A percentile compares a stretch with the other conserved stretches of the same genome.
Conservation (phyloP, 2,329 filamentous ascomycete genomes). For the Pseudogymnoascus destructans region DNA sequence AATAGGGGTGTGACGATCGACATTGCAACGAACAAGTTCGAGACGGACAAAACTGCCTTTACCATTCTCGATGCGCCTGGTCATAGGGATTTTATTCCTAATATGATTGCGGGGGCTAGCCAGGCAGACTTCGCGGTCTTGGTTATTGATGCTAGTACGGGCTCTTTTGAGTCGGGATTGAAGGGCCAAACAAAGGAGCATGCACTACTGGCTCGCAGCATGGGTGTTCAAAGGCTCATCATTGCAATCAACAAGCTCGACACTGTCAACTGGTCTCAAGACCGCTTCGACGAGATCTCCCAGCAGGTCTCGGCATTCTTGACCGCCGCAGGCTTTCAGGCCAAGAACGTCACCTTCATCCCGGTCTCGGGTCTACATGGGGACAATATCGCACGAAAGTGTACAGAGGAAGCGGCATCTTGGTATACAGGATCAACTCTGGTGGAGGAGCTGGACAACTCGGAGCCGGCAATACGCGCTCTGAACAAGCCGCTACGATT, state of each 20-base stretch:
- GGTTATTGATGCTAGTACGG: conserved; percentile 81
- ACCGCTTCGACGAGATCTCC: conserved; percentile 72
- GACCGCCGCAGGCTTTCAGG: conserved; percentile 64
- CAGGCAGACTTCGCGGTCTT: conserved; percentile 93
- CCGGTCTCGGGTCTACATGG: conserved; percentile 83
- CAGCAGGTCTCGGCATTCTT: conserved; percentile 77
- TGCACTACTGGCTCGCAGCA: conserved; percentile 74
- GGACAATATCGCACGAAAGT: conserved; percentile 62
- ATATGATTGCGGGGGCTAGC: conserved; percentile 95
- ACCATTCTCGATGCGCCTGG: conserved; percentile 94
- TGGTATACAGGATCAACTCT: conserved; percentile 79
- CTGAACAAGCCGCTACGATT: conserved; percentile 72
- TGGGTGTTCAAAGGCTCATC: conserved; percentile 78
- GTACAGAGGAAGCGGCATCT: conserved; percentile 40
- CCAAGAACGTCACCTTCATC: conserved; percentile 72
- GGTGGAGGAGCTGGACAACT: conserved; percentile 73
- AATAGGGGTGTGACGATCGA: conserved; percentile 89
- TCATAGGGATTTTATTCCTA: conserved; percentile 91
- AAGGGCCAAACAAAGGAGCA: conserved; percentile 93
- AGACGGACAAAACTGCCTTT: conserved; percentile 74
- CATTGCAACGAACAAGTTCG: conserved; percentile 88
- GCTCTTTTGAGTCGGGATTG: conserved; percentile 85
- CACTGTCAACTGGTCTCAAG: conserved; percentile 67
- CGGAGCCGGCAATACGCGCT: conserved; percentile 57
- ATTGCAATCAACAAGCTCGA: conserved; percentile 96